Base-by-base conservation (phyloP, 192 early-diverging fungal genomes). In the Lobosporangium transversale region DNA sequence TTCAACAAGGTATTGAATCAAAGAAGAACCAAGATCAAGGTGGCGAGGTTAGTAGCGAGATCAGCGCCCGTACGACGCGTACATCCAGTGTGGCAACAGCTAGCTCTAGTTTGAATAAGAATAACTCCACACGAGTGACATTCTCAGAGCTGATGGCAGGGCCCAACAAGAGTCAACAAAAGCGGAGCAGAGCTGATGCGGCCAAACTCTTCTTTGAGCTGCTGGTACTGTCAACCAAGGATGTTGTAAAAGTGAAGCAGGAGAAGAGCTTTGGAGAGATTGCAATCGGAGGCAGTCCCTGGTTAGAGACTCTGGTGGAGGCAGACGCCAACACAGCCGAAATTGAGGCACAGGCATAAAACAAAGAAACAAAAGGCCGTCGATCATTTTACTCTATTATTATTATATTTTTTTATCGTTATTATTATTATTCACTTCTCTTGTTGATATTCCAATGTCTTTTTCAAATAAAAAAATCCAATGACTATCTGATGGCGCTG, bases 201-300 rank as follows among this genome's bases (percentile, higher is more conserved):
- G 94, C 90, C 30, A 87, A 88, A 51, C 70, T 95, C 47, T 99
- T 99, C 78, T 98, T 95, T 80, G 97, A 99, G 74, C 63, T 98
- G 24, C 80, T 99, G 32, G 92, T 97, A 5, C 81, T 99, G 37
- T 90, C 93, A 59, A 94, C 96, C 1, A 92, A 90, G 62, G 89
- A 93, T 67, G 85, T 96, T 79, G 79, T 99, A 42, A 81, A 92
- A 29, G 90, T 97, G 4, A 66, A 90, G 44, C 97, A 99, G 76
- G 57, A 83, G 9, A 78, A 87, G 52, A 75, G 96, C 35, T 99
- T 89, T 84, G 95, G 90, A 20, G 92, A 94, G 40, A 95, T 99
- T 65, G 30, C 81, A 49, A 87, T 98, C 48, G 70, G 79, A 49
- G 85, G 66, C 15, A 82, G 84, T 21, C 71, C 79, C 5, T 76